Evolutionary conservation across 352 stramenopile genomes (phyloP), one percentile per base, ranked within the genome.

Genomic region (Phytophthora hibernalis): DNA sequence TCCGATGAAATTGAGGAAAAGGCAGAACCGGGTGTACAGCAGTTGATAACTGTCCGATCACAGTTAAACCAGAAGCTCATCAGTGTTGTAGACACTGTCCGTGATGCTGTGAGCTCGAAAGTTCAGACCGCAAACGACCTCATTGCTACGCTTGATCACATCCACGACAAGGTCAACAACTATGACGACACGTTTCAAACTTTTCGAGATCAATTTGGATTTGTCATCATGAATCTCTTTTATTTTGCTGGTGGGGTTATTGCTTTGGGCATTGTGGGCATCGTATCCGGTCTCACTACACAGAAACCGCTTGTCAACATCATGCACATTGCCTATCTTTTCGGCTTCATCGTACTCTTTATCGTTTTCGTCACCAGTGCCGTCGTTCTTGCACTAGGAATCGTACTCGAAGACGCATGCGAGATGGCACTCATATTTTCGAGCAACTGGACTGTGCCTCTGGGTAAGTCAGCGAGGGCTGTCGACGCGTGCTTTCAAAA

Each of bases 401-500:
- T 90, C 24, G 26, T 91, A 9, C 42, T 90, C 8, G 80, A 69
- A 26, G 83, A 91, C 45, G 67, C 77, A 10, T 91, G 80, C 54
- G 77, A 90, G 42, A 48, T 90, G 18, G 72, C 77, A 0, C 16
- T 61, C 30, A 80, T 90, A 24, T 67, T 89, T 21, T 65, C 61
- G 2, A 45, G 61, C 7, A 79, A 92, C 71, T 92, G 83, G 83
- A 85, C 77, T 0, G 60, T 84, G 9, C 50, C 68, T 5, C 53
- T 92, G 10, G 79, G 83, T 3, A 61, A 75, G 6, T 59, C 65
- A 11, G 82, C 70, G 33, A 72, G 83, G 18, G 66, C 63, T 12
- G 55, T 85, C 20, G 82, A 91, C 58, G 76, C 82, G 10, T 91
- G 82, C 54, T 91, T 91, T 61, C 44, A 67, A 22, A 88, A 88